phyloP scores from a whole-genome alignment of 2,329 filamentous ascomycete genomes.

The Colletotrichum sp. region DNA sequence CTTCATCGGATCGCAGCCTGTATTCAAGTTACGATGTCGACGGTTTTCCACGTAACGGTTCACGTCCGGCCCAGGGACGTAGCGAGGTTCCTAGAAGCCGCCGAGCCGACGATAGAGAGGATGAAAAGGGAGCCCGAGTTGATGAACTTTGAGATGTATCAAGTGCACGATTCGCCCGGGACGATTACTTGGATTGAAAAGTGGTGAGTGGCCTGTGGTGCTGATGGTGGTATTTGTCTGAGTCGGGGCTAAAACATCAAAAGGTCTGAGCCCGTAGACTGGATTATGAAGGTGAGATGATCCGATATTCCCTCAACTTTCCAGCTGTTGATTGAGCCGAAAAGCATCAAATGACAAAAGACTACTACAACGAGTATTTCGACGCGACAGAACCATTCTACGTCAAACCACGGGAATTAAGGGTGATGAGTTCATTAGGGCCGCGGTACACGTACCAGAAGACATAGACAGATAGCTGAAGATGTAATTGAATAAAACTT shows the following conservation, averaged over 20 bases:
- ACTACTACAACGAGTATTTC: slow-evolving; percentile 15
- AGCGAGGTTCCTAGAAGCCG: not conserved
- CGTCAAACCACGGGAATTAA: slow-evolving; percentile 3
- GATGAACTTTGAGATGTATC: slow-evolving; percentile 18
- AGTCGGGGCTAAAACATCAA: not conserved
- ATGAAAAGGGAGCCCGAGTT: slow-evolving; percentile 12
- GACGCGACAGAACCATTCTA: slow-evolving; percentile 16
- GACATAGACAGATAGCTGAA: not conserved
- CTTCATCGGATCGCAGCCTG: not conserved
- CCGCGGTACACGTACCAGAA: slow-evolving; percentile 6
- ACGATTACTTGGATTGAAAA: slow-evolving; percentile 20
- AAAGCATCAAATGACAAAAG: slow-evolving; percentile 18
- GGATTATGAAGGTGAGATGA: slow-evolving; percentile 8
- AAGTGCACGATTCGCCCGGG: slow-evolving; percentile 10
- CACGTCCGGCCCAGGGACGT: slow-evolving; percentile 10
- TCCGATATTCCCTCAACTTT: rapidly evolving
- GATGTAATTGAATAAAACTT: not conserved
- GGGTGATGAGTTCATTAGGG: slow-evolving; percentile 4
- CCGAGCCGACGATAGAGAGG: slow-evolving; percentile 12
- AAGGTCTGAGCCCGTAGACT: slow-evolving; percentile 14
- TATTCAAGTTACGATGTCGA: not conserved
- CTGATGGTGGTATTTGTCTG: rapidly evolving
- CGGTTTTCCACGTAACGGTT: slow-evolving; percentile 14
- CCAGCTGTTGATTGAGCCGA: not conserved
- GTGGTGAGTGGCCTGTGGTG: not conserved